Conservation (phyloP, 129 eudicot species). For the Chrysanthemum lavandulifolium region DNA sequence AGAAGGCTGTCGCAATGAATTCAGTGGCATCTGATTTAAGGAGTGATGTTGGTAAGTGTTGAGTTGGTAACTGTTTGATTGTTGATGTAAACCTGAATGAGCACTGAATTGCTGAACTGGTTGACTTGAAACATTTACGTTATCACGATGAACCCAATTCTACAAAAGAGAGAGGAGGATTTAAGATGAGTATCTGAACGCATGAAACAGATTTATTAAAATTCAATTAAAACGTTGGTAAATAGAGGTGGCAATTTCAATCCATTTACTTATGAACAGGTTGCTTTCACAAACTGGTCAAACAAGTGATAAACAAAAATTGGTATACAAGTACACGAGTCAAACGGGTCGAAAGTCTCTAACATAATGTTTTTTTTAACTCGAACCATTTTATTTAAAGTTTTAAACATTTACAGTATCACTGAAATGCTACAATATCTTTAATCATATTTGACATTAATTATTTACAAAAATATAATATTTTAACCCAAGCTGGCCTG, state of each 20-base stretch:
- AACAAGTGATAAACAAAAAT: not conserved
- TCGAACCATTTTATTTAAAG: not conserved
- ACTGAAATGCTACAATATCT: not conserved
- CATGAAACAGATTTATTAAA: not conserved
- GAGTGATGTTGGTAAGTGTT: slow-evolving; percentile 32
- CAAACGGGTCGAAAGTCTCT: not conserved
- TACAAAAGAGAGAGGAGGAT: slow-evolving; percentile 21
- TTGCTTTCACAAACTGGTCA: not conserved
- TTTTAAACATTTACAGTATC: not conserved
- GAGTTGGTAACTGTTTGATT: slow-evolving; percentile 21
- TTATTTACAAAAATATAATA: not conserved
- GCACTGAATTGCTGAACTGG: slow-evolving; percentile 37
- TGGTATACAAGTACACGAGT: not conserved
- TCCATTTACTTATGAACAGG: not conserved
- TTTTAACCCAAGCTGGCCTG: not conserved
- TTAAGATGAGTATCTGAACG: not conserved
- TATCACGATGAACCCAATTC: slow-evolving; percentile 34
- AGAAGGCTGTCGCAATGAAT: slow-evolving; percentile 28
- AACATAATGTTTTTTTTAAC: not conserved
- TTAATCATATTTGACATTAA: not conserved
- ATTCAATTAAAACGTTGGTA: not conserved
- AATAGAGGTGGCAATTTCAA: slow-evolving; percentile 4
- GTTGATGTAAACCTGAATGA: slow-evolving; percentile 35
- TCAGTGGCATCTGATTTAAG: slow-evolving; percentile 30
- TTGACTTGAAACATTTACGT: slow-evolving; percentile 26